Evolutionary conservation across 768 basidiomycete genomes (phyloP).

Genomic region (Phaffia australis): DNA sequence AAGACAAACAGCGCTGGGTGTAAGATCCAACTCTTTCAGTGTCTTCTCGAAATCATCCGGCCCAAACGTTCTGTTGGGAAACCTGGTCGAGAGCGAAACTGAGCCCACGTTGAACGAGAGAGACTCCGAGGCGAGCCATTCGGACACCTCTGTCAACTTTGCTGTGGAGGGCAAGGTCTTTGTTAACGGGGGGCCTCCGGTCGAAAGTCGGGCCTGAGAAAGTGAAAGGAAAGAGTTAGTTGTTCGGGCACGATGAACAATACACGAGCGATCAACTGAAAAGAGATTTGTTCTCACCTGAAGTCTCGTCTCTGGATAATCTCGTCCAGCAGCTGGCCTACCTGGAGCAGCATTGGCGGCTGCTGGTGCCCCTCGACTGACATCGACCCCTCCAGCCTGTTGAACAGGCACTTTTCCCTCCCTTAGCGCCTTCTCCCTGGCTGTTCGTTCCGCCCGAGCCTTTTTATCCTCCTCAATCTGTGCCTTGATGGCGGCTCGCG

Average conservation of each 20-base stretch:
- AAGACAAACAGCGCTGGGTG: constrained; percentile 68
- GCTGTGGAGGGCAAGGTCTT: constrained; percentile 36
- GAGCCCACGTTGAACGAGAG: constrained; percentile 62
- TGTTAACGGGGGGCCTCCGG: constrained; percentile 68
- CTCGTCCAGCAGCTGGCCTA: constrained; percentile 43
- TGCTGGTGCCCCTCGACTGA: constrained; percentile 7
- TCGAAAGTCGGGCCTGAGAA: constrained; percentile 62
- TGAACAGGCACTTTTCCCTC: constrained; percentile 48
- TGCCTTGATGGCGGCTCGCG: constrained; percentile 73
- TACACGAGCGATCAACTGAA: constrained; percentile 44
- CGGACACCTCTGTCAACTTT: constrained; percentile 64
- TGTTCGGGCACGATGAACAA: constrained; percentile 13
- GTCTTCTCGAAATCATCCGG: constrained; percentile 64
- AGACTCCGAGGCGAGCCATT: constrained; percentile 69
- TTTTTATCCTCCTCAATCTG: constrained; percentile 93
- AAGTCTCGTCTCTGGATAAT: constrained; percentile 71
- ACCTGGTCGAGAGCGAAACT: constrained; percentile 64
- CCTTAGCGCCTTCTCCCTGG: constrained; percentile 79
- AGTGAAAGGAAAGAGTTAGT: not conserved
- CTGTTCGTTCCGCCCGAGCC: constrained; percentile 73
- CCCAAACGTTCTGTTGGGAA: constrained; percentile 79
- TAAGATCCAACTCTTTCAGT: constrained; percentile 71
- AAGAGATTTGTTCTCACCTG: constrained; percentile 52
- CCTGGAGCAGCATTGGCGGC: constrained; percentile 39
- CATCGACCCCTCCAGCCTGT: constrained; percentile 25